Conservation (phyloP, 495 filamentous ascomycete genomes). For the Daldinia concentrica region DNA sequence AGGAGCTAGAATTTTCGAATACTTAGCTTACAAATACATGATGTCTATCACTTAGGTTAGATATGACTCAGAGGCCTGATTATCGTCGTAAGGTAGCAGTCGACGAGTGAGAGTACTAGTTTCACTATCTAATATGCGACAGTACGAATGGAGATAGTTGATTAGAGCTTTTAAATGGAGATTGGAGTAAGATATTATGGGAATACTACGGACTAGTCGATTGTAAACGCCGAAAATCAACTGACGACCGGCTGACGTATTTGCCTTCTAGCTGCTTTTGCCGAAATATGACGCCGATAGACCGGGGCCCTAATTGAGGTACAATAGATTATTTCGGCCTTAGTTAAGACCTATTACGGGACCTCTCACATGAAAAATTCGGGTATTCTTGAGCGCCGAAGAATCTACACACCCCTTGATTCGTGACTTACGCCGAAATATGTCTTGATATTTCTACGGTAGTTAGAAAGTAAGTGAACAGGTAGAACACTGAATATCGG, state of each 20-base stretch:
- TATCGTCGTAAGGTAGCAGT: not conserved
- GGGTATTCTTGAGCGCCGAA: not conserved
- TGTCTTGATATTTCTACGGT: not conserved
- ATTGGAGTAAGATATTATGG: not conserved
- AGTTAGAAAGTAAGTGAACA: not conserved
- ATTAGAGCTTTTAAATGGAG: not conserved
- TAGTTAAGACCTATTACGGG: not conserved
- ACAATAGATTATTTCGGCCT: not conserved
- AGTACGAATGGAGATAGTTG: constrained; percentile 1
- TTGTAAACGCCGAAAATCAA: constrained; percentile 31
- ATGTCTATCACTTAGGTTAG: not conserved
- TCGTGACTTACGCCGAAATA: not conserved
- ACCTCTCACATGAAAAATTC: not conserved
- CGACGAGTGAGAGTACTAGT: not conserved
- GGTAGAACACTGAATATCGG: not conserved
- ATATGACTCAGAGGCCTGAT: not conserved
- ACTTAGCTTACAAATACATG: not conserved
- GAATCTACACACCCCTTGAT: not conserved
- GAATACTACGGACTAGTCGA: not conserved
- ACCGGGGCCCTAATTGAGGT: not conserved
- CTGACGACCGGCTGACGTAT: not conserved
- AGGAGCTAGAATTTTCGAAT: not conserved
- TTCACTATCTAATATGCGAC: not conserved
- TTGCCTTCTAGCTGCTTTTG: constrained; percentile 2
- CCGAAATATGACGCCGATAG: constrained; percentile 20